Conservation (phyloP, 169 alveolate species). For the Pseudocohnilembus persalinus region DNA sequence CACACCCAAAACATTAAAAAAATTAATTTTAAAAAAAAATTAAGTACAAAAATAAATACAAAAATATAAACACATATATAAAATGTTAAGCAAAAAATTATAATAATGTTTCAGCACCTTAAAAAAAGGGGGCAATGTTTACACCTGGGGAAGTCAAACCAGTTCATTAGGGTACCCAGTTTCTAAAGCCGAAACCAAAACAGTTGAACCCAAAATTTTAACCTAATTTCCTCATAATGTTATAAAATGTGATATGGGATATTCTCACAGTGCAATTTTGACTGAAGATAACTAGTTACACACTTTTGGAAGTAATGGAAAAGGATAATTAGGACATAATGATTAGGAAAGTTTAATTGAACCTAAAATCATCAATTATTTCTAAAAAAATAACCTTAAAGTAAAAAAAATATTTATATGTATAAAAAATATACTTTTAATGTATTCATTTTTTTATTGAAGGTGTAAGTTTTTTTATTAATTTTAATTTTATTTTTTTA, state of each 20-base stretch:
- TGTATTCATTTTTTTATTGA: too few species aligned
- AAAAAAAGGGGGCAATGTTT: not conserved
- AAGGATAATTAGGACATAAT: slow-evolving; percentile 40
- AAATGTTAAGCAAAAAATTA: not conserved
- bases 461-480: too few species aligned
- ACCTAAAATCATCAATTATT: slow-evolving; percentile 40
- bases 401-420: slow-evolving; percentile 9
- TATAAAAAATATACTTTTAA: too few species aligned
- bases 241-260: slow-evolving; percentile 55
- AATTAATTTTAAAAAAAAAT: too few species aligned
- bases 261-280: slow-evolving; percentile 58
- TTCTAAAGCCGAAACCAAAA: not conserved
- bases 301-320: slow-evolving; percentile 26
- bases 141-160: not conserved
- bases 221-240: slow-evolving; percentile 18
- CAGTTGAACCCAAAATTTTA: not conserved
- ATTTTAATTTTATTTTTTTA: too few species aligned
- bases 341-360: slow-evolving; percentile 29
- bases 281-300: slow-evolving; percentile 53
- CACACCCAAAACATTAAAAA: too few species aligned
- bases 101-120: not conserved
- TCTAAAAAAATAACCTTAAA: slow-evolving; percentile 34
- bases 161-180: not conserved
- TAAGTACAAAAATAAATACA: not conserved
- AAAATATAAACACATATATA: too few species aligned